A percentile compares a stretch with the other conserved stretches of the same genome.
phyloP scores from a whole-genome alignment of 345 rosid species.

The Eucalyptus microcorys region DNA sequence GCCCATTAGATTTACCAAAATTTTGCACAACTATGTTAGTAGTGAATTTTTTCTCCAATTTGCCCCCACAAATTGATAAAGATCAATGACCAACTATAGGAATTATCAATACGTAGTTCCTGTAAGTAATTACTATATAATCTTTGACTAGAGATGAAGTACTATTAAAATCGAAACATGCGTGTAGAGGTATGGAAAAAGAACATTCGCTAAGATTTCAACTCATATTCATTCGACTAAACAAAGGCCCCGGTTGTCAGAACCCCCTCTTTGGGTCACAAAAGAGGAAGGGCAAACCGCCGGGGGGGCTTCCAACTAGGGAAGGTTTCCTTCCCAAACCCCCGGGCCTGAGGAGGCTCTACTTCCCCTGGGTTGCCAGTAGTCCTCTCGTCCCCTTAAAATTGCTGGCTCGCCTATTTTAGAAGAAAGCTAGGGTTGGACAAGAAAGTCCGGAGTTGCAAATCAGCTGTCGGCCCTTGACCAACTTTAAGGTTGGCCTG shows the following conservation, averaged over 20 bases:
- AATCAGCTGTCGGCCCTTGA: background rate
- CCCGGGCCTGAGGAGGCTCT: no score
- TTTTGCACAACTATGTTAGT: background rate
- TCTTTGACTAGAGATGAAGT: background rate
- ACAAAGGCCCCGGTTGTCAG: no score
- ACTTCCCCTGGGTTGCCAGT: no score
- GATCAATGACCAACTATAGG: no score
- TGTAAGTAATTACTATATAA: background rate
- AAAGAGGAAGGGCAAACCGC: no score
- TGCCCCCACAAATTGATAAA: background rate
- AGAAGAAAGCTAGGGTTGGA: background rate
- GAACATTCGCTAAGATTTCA: background rate
- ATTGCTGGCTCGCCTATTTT: background rate
- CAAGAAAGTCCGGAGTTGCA: background rate
- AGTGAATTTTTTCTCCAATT: background rate
- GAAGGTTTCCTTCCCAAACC: no score
- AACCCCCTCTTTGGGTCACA: no score
- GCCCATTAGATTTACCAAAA: background rate
- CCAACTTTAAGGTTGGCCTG: background rate
- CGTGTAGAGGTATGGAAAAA: no score
- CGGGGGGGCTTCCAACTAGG: no score
- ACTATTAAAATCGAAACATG: background rate
- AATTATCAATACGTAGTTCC: no score
- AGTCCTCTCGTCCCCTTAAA: background rate
- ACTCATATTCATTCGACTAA: no score